phyloP scores from a whole-genome alignment of 495 filamentous ascomycete species.

The Ascobolus immersus region DNA sequence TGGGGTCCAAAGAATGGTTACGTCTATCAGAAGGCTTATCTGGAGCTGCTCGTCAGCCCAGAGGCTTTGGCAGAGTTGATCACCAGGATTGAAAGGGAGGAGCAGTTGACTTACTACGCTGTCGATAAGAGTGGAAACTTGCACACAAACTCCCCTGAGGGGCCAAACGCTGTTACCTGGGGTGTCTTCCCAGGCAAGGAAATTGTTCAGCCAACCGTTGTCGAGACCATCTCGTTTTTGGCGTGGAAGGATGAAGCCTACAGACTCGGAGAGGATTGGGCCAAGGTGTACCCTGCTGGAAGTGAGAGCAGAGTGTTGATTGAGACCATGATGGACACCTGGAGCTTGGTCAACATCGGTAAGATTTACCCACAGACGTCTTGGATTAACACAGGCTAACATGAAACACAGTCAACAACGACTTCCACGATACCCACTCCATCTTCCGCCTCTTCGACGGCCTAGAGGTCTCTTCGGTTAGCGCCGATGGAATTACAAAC shows the following conservation, averaged over 20 bases:
- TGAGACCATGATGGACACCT: constrained; percentile 57
- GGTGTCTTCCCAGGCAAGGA: constrained; percentile 97
- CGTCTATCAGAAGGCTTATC: constrained; percentile 95
- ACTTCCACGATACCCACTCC: constrained; percentile 54
- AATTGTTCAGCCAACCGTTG: constrained; percentile 97
- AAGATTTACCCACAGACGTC: constrained; percentile 15
- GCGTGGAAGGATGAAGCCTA: constrained; percentile 99
- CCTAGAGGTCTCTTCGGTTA: constrained; percentile 37
- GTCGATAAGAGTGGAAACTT: constrained; percentile 59
- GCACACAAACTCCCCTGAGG: constrained; percentile 62
- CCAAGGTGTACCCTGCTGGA: constrained; percentile 53
- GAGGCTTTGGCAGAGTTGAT: constrained; percentile 54
- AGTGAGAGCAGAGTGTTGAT: constrained; percentile 67
- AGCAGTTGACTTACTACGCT: constrained; percentile 76
- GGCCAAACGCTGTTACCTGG: constrained; percentile 94
- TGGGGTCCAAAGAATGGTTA: constrained; percentile 92
- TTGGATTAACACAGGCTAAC: constrained; percentile 10
- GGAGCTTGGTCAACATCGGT: constrained; percentile 93
- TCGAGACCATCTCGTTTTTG: constrained; percentile 89
- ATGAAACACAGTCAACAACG: constrained; percentile 57
- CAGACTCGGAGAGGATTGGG: constrained; percentile 78
- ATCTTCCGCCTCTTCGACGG: constrained; percentile 76
- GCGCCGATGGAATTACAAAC: constrained; percentile 29
- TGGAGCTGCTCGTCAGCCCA: constrained; percentile 70
- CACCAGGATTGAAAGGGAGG: constrained; percentile 47